Base-by-base conservation (phyloP, 23 red algal species). In the Pyropia yezoensis region DNA sequence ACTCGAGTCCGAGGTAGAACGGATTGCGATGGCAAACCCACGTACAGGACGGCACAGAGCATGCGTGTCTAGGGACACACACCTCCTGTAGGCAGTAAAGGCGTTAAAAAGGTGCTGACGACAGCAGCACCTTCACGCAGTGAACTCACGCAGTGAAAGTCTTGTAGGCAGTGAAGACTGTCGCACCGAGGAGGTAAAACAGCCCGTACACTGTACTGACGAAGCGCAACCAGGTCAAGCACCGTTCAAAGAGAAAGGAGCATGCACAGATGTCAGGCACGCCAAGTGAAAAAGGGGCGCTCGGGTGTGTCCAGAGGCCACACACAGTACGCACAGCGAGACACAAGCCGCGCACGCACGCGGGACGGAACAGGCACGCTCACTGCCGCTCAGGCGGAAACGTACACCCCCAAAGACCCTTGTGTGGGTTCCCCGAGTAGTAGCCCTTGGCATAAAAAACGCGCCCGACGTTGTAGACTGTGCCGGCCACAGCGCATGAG, bases 381-480 rank as follows among this genome's bases (percentile, higher is more conserved):
- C 39, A 47, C 39, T 47, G 39, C 4, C 11, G 39, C 3, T 0
- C 4, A 6, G 39, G 12, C 1, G n/a, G 9, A 47, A 47, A 47
- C 39, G 39, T 47, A 47, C 39, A 47, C 51, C 85, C 85, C 63
- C 85, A 82, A 12, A 89, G 63, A 27, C 85, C 70, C 52, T 89
- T 63, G 34, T 89, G 76, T 22, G 85, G 85, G 20, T 80, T 76
- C 11, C 85, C 85, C 65, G 71, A 18, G 54, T 81, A 78, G 58
- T 89, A 89, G 25, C 85, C 85, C 49, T 76, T 69, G n/a, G 85
- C 68, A 57, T 89, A 80, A 18, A 61, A 74, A 18, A 89, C 65
- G 34, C 85, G 75, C 22, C 85, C 85, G 63, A 89, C 59, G 57
- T 82, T 82, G 64, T 82, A 89, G 26, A 80, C 54, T 32, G 78